A percentile compares a stretch with the other conserved stretches of the same genome.
phyloP scores from a whole-genome alignment of 1,139 yeast species.

The Taphrina betulina region DNA sequence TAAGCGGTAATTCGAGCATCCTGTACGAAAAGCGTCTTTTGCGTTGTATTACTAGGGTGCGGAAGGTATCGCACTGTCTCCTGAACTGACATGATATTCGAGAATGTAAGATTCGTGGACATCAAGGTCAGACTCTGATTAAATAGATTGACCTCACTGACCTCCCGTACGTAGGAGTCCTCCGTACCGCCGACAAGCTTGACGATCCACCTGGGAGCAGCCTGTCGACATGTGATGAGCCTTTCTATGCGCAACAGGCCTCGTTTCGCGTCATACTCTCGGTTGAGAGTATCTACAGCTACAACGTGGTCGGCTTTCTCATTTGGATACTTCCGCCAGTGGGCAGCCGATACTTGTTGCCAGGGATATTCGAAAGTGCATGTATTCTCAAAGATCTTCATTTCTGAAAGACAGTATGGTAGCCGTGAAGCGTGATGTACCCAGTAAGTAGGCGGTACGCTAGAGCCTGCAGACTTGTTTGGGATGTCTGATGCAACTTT shows the following conservation, averaged over 20 bases:
- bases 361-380: conserved; percentile 69
- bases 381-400: conserved; percentile 65
- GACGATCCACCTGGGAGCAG: conserved; percentile 79
- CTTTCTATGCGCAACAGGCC: conserved; percentile 75
- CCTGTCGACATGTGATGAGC: conserved; percentile 82
- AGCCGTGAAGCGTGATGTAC: too few species aligned
- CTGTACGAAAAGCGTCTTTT: conserved; percentile 67
- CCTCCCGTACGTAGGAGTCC: conserved; percentile 80
- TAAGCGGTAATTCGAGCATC: conserved; percentile 87
- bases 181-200: conserved; percentile 71
- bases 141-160: conserved; percentile 74
- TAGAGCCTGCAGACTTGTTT: too few species aligned
- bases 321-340: conserved; percentile 95
- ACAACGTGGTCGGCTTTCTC: conserved; percentile 91
- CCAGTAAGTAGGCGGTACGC: too few species aligned
- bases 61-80: conserved; percentile 83
- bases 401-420: too few species aligned
- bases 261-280: conserved; percentile 61
- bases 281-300: conserved; percentile 80
- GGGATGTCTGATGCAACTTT: too few species aligned
- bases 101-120: conserved; percentile 84
- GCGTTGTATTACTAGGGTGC: conserved; percentile 52
- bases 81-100: conserved; percentile 69
- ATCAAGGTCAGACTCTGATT: conserved; percentile 67
- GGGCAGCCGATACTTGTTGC: conserved; percentile 92